Conservation (phyloP, 2,329 filamentous ascomycete genomes). For the Diaporthe sp. region DNA sequence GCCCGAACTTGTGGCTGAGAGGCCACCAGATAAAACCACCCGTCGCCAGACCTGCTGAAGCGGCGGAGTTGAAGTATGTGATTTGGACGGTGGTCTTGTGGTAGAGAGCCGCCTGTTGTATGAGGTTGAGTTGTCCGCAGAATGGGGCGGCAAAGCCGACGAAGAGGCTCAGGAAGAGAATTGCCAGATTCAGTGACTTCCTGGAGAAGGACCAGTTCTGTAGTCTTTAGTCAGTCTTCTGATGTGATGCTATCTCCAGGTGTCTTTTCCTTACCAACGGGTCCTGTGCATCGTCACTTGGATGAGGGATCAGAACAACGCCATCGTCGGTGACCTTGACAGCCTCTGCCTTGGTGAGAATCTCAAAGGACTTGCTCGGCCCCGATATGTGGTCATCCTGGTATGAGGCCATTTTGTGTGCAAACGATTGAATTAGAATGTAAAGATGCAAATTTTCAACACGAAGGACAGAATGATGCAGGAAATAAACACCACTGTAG, state of each 20-base stretch:
- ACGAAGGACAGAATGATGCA: background rate
- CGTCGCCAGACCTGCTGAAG: conserved; percentile 53
- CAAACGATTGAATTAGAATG: background rate
- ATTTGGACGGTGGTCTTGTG: conserved; percentile 48
- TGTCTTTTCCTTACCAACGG: conserved; percentile 46
- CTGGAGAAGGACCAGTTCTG: conserved; percentile 50
- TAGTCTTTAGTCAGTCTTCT: background rate
- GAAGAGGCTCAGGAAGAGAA: conserved; percentile 52
- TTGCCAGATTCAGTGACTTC: conserved; percentile 49
- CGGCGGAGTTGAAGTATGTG: conserved; percentile 51
- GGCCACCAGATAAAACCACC: conserved; percentile 55
- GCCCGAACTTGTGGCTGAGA: conserved; percentile 50
- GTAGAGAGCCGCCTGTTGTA: conserved; percentile 51
- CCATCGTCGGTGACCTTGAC: conserved; percentile 44
- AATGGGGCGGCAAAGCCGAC: conserved; percentile 50
- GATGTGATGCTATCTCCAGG: background rate
- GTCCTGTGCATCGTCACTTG: conserved; percentile 49
- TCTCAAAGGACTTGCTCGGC: conserved; percentile 13
- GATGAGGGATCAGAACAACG: conserved; percentile 54
- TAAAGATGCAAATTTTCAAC: background rate
- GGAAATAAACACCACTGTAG: too few relatives aligned
- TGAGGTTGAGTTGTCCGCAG: conserved; percentile 51
- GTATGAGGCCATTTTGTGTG: background rate
- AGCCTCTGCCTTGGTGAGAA: conserved; percentile 7
- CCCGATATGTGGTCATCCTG: background rate